phyloP scores from a whole-genome alignment of 225 moss, liverwort and hornwort genomes.

The Lunularia cruciata region DNA sequence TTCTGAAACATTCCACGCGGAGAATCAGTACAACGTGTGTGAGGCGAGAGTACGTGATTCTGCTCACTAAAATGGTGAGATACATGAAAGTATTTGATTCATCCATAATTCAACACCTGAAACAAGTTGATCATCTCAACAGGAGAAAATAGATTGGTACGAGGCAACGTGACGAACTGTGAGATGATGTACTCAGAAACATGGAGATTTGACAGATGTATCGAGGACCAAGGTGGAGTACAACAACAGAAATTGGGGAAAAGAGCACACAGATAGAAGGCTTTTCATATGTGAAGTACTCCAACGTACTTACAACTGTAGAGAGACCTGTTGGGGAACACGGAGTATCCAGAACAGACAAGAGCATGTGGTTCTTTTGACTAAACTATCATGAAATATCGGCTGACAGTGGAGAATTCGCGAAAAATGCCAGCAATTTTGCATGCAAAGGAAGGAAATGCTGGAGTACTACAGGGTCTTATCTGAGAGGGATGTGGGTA shows the following conservation, averaged over 20 bases:
- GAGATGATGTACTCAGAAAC: neutral
- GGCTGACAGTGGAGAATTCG: neutral
- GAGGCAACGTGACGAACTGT: neutral
- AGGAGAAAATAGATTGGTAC: neutral
- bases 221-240: neutral
- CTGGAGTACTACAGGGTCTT: too few species aligned
- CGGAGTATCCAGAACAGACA: neutral
- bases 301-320: neutral
- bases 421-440: neutral
- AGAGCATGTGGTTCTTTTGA: neutral
- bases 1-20: neutral
- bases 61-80: neutral
- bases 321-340: too few species aligned
- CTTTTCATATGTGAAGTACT: neutral
- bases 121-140: neutral
- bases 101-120: neutral
- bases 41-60: neutral
- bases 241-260: too few species aligned
- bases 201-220: neutral
- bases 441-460: neutral
- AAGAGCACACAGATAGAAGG: too few species aligned
- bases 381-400: neutral
- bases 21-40: neutral
- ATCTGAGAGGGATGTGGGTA: neutral
- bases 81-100: neutral